Evolutionary conservation across 768 basidiomycete species (phyloP).

Genomic region (Dacryopinax primogenitus): DNA sequence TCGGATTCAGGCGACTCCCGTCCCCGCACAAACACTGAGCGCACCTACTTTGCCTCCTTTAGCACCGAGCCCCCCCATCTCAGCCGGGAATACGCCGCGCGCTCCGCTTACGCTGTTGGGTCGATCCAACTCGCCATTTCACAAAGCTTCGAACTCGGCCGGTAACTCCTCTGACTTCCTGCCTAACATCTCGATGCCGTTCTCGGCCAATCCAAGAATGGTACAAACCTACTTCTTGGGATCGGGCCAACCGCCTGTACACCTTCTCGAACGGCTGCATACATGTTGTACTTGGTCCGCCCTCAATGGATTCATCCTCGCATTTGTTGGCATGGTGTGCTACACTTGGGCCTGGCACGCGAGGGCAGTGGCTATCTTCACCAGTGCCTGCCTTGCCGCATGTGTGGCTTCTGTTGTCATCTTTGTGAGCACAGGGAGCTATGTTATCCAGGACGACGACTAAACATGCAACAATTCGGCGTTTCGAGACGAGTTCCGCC

Average conservation of each 20-base stretch:
- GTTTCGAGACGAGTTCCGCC: not conserved
- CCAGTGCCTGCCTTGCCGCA: constrained; percentile 30
- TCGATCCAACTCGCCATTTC: constrained; percentile 25
- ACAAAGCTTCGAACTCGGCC: constrained; percentile 22
- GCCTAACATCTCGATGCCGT: not conserved
- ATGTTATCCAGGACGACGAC: not conserved
- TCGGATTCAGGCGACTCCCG: not conserved
- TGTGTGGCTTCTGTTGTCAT: constrained; percentile 22
- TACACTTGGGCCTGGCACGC: constrained; percentile 42
- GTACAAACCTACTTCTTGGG: constrained; percentile 1
- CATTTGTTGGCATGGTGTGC: constrained; percentile 38
- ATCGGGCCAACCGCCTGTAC: constrained; percentile 10
- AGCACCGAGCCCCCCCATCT: not conserved
- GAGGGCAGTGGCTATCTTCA: constrained; percentile 34
- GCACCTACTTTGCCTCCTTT: not conserved
- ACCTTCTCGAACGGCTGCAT: constrained; percentile 40
- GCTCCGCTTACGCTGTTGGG: constrained; percentile 44
- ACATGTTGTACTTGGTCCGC: constrained; percentile 38
- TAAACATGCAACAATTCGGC: not conserved
- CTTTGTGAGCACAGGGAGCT: constrained; percentile 3
- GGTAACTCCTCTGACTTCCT: constrained; percentile 22
- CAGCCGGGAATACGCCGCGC: constrained; percentile 20
- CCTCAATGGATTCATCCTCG: constrained; percentile 38
- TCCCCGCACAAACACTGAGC: not conserved
- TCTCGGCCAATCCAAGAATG: not conserved